Evolutionary conservation across 352 stramenopile genomes (phyloP).

Genomic region (Phytophthora hibernalis): DNA sequence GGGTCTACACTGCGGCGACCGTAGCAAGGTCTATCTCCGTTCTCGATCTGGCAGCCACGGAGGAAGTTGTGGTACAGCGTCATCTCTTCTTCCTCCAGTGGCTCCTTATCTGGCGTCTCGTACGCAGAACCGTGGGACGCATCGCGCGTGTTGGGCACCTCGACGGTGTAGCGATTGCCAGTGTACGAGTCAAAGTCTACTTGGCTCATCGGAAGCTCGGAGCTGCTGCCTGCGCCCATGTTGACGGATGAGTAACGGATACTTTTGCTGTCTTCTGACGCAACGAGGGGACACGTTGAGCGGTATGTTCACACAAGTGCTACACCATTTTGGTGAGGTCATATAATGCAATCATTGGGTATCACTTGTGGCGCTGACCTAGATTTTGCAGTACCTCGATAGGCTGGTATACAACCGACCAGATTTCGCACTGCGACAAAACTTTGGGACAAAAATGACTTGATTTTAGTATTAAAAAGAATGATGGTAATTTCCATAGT

Average conservation of each 20-base stretch:
- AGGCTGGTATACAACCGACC: no score
- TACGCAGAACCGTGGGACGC: slow-evolving; percentile 39
- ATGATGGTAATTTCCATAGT: no score
- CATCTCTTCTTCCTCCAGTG: slow-evolving; percentile 27
- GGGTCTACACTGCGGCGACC: slow-evolving; percentile 50
- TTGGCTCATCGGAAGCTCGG: slow-evolving; percentile 30
- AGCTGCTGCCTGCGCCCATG: slow-evolving; percentile 35
- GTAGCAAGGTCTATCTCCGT: slow-evolving; percentile 22
- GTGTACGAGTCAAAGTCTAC: slow-evolving; percentile 58
- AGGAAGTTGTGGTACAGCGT: slow-evolving; percentile 53
- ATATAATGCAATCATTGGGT: no score
- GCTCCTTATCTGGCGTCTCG: slow-evolving; percentile 23
- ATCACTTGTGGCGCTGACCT: no score
- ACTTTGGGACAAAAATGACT: no score
- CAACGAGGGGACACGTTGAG: slow-evolving; percentile 8
- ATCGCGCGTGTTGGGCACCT: slow-evolving; percentile 40
- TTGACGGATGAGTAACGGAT: not conserved
- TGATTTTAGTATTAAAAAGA: no score
- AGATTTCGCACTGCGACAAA: no score
- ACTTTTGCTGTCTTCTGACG: slow-evolving; percentile 3
- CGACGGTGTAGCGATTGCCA: slow-evolving; percentile 42
- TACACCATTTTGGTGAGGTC: slow-evolving; percentile 7
- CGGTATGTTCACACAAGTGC: not conserved
- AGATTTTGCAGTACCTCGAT: no score
- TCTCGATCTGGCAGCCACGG: slow-evolving; percentile 32